Base-by-base conservation (phyloP, 805 yeast species). In the Ogataea degrootiae region DNA sequence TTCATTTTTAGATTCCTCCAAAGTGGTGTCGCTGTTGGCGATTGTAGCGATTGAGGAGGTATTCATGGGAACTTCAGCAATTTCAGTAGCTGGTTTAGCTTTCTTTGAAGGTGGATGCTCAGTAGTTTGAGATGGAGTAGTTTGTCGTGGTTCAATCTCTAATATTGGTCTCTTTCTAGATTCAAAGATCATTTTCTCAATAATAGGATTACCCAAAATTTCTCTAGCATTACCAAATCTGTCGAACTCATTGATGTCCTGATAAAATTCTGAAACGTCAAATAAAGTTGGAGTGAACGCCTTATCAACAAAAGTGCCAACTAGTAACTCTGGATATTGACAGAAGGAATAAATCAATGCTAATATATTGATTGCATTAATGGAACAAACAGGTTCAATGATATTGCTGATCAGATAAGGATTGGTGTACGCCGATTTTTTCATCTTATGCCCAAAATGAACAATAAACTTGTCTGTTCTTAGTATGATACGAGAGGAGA, bases 311-410 rank as follows among this genome's bases (percentile, higher is more conserved):
- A 64, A 61, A 22, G 55, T 38, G 6, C 42, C 48, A 7, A 44
- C 46, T 26, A 61, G 16, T 14, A 53, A 37, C 3, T 51, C 44
- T 2, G 60, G 56, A 39, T 56, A 50, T 3, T 57, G 49, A 42
- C 68, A 63, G 43, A 64, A 62, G 2, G 61, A 54, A 46, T 60
- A 65, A 4, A 66, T 52, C 11, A 63, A 43, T 1, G 62, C 45
- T 31, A 66, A 45, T 19, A 64, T 41, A 46, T 66, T 66, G n/a
- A 65, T 46, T 2, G 66, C 64, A 44, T 63, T 60, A 34, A 61
- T 58, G 3, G 50, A 35, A 16, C 55, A 51, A 19, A 46, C 45
- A 7, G 66, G 65, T 35, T 59, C 63, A 39, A 64, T 57, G 34
- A 65, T 29, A 29, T 51, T 54, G 5, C 52, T 33, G 17, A 51